A percentile compares a stretch with the other conserved stretches of the same genome.
phyloP scores from a whole-genome alignment of 192 early-diverging fungal genomes.

The Cladochytrium replicatum region DNA sequence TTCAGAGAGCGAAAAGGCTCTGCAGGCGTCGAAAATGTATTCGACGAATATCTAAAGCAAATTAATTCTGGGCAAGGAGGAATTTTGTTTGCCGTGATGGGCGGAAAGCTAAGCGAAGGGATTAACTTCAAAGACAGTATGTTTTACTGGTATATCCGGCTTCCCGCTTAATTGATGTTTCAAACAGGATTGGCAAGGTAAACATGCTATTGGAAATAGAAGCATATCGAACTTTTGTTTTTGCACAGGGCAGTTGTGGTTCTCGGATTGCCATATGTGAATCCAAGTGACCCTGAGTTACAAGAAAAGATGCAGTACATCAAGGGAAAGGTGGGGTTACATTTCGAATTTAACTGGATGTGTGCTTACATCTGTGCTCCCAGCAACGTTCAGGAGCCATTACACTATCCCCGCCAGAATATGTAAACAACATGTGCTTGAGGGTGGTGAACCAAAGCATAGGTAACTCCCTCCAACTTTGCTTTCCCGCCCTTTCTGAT shows the following conservation, averaged over 20 bases:
- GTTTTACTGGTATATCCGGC: background rate
- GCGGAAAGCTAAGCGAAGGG: constrained; percentile 86
- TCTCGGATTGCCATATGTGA: constrained; percentile 83
- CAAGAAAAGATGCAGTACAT: constrained; percentile 63
- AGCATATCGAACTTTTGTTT: background rate
- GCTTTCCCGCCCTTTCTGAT: constrained; percentile 1
- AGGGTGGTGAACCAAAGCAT: constrained; percentile 85
- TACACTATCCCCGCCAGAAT: constrained; percentile 49
- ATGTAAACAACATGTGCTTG: constrained; percentile 90
- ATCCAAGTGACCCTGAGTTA: constrained; percentile 63
- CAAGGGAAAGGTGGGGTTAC: no score
- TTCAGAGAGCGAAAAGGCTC: constrained; percentile 60
- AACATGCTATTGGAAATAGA: no score
- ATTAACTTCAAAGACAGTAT: constrained; percentile 69
- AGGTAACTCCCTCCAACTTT: constrained; percentile 21
- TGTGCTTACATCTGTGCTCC: background rate
- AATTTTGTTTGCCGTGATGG: constrained; percentile 79
- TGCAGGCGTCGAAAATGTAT: constrained; percentile 39
- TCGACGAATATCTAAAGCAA: constrained; percentile 51
- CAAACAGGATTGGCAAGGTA: background rate
- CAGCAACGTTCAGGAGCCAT: background rate
- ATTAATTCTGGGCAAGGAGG: no score
- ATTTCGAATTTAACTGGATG: no score
- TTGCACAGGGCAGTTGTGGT: constrained; percentile 69
- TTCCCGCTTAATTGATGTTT: constrained; percentile 1